Percentiles rank a stretch among this genome's conserved stretches.
Evolutionary conservation across 2,329 filamentous ascomycete species (phyloP).

Genomic region (Rachicladosporium sp.): DNA sequence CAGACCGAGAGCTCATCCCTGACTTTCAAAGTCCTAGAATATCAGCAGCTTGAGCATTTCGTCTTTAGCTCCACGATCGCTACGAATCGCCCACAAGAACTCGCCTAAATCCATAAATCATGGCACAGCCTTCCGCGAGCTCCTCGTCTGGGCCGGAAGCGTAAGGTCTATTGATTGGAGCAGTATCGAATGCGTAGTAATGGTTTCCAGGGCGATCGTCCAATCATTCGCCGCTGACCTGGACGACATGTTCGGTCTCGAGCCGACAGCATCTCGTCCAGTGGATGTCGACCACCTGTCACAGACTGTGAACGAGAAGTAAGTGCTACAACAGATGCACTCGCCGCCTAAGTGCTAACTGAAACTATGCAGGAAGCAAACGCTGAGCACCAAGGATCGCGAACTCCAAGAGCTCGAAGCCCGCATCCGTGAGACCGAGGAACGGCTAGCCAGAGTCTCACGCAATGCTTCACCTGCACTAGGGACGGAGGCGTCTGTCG

Average conservation of each 20-base stretch:
- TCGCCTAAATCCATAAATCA: too few species aligned
- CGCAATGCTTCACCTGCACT: constrained; percentile 16
- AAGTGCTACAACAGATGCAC: too few species aligned
- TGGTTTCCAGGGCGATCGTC: constrained; percentile 59
- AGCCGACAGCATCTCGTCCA: constrained; percentile 33
- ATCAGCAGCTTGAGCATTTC: too few species aligned
- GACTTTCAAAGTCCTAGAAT: too few species aligned
- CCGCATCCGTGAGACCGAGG: constrained; percentile 73
- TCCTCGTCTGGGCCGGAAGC: neutral
- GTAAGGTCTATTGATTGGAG: constrained; percentile 5
- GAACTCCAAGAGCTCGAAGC: constrained; percentile 81
- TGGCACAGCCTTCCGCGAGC: too few species aligned
- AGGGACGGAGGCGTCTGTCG: constrained; percentile 2
- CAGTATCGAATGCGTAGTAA: constrained; percentile 15
- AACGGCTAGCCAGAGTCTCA: constrained; percentile 44
- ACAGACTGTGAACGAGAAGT: constrained; percentile 72
- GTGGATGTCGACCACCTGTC: constrained; percentile 57
- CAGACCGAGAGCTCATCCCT: too few species aligned
- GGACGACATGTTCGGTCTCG: constrained; percentile 76
- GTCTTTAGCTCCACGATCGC: too few species aligned
- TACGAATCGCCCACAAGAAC: too few species aligned
- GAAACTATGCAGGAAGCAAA: too few species aligned
- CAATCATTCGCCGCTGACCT: constrained; percentile 76
- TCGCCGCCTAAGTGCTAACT: too few species aligned
- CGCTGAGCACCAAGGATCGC: constrained; percentile 58